Evolutionary conservation across 106 monocot genomes (phyloP).

Genomic region (Dactylorhiza incarnata): DNA sequence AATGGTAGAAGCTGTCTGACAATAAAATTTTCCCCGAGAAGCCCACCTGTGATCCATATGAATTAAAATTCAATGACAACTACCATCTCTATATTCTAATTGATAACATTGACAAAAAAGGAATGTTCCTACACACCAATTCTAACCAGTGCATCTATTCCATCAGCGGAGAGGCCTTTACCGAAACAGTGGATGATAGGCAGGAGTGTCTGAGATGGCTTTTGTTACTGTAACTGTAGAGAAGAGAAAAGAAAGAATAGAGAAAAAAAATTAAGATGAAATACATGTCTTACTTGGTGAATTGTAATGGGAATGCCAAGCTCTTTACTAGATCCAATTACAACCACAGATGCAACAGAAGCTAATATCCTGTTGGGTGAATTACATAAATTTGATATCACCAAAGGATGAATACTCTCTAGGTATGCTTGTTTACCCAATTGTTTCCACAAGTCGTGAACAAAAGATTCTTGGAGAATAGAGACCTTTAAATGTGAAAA

Average conservation of each 20-base stretch:
- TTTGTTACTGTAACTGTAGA: constrained; percentile 8
- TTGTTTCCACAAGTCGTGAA: constrained; percentile 76
- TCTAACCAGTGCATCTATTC: constrained; percentile 86
- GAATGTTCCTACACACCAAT: constrained; percentile 57
- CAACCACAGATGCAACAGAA: constrained; percentile 69
- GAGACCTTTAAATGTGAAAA: constrained; percentile 80
- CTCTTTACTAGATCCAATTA: constrained; percentile 91
- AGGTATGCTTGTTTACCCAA: constrained; percentile 82
- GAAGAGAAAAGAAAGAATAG: neutral
- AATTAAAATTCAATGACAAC: neutral
- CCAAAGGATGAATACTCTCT: constrained; percentile 73
- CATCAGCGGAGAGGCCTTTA: constrained; percentile 76
- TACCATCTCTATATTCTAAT: neutral
- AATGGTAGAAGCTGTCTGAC: constrained; percentile 72
- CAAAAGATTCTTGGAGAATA: constrained; percentile 88
- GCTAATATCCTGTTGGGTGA: constrained; percentile 55
- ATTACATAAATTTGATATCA: constrained; percentile 64
- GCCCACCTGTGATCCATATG: constrained; percentile 36
- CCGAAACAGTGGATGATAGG: constrained; percentile 80
- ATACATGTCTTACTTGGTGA: constrained; percentile 55
- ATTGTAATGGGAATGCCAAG: constrained; percentile 89
- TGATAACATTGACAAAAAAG: constrained; percentile 9
- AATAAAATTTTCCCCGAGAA: constrained; percentile 76
- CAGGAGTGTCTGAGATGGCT: constrained; percentile 63
- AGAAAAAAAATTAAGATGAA: neutral